A percentile compares a stretch with the other conserved stretches of the same genome.
phyloP scores from a whole-genome alignment of 1,284 basidiomycete genomes.

The Singerocomus inundabilis region DNA sequence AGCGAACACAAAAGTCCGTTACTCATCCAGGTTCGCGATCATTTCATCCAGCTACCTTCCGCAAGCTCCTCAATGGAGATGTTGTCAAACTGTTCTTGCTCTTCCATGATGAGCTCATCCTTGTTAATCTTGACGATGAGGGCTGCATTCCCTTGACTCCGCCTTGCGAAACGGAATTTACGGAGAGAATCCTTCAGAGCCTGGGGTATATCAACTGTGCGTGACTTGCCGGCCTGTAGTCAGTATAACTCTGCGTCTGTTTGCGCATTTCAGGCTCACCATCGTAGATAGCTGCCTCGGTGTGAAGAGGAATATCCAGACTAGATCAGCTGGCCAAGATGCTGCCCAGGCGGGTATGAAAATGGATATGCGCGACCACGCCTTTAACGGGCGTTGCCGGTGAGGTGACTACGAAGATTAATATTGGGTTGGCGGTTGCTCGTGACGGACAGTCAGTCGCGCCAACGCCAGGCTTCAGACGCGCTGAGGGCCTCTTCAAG shows the following conservation, averaged over 20 bases:
- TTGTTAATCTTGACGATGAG: constrained; percentile 89
- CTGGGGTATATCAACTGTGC: constrained; percentile 81
- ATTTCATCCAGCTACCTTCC: constrained; percentile 54
- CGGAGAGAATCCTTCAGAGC: constrained; percentile 72
- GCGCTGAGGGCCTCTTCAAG: constrained; percentile 19
- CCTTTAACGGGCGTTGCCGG: too few relatives aligned
- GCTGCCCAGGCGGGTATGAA: too few relatives aligned
- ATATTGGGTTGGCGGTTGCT: too few relatives aligned
- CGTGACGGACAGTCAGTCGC: too few relatives aligned
- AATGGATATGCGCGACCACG: too few relatives aligned
- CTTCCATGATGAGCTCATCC: constrained; percentile 72
- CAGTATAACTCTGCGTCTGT: neutral
- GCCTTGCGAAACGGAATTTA: constrained; percentile 80
- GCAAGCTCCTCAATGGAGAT: constrained; percentile 80
- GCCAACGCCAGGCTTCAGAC: neutral
- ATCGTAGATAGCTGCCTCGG: constrained; percentile 13
- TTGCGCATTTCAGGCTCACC: constrained; percentile 24
- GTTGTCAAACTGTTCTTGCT: constrained; percentile 76
- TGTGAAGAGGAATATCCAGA: neutral
- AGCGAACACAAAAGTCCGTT: neutral
- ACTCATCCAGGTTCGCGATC: neutral
- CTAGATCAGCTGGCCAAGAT: neutral
- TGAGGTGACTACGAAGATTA: too few relatives aligned
- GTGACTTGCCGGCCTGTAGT: constrained; percentile 46
- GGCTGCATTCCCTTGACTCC: constrained; percentile 68